Conservation (phyloP, 768 basidiomycete genomes). For the Naganishia antarctica region DNA sequence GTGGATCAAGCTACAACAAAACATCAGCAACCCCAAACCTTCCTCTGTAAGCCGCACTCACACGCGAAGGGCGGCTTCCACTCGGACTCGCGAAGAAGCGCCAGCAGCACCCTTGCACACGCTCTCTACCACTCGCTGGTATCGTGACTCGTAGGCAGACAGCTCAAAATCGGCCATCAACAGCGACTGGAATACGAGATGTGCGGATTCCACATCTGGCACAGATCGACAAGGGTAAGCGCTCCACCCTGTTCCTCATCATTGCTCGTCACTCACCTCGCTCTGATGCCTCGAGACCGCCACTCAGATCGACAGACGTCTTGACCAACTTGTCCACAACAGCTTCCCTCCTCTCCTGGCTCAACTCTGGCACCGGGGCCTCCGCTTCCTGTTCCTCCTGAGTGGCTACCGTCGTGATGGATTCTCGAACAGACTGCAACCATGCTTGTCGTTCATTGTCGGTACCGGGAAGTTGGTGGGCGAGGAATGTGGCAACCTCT, state of each 20-base stretch:
- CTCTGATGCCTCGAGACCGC: constrained; percentile 42
- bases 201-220: constrained; percentile 42
- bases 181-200: constrained; percentile 37
- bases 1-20: constrained; percentile 41
- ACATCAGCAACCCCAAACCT: background rate
- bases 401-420: constrained; percentile 13
- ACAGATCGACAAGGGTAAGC: constrained; percentile 6
- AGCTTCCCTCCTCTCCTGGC: constrained; percentile 34
- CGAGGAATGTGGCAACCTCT: constrained; percentile 42
- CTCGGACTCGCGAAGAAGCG: constrained; percentile 6
- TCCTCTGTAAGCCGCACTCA: constrained; percentile 29
- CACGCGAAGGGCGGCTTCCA: constrained; percentile 43
- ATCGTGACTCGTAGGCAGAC: constrained; percentile 12
- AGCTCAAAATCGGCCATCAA: constrained; percentile 22
- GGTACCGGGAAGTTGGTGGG: constrained; percentile 38
- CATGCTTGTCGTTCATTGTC: constrained; percentile 32
- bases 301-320: constrained; percentile 37
- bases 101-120: constrained; percentile 7
- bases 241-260: background rate
- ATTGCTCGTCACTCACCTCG: constrained; percentile 35
- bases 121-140: constrained; percentile 9
- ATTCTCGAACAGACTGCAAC: constrained; percentile 37
- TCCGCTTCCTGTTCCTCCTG: constrained; percentile 35
- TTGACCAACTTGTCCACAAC: constrained; percentile 39
- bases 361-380: constrained; percentile 31